Conservation (phyloP, 129 eudicot genomes). For the Tagetes erecta region DNA sequence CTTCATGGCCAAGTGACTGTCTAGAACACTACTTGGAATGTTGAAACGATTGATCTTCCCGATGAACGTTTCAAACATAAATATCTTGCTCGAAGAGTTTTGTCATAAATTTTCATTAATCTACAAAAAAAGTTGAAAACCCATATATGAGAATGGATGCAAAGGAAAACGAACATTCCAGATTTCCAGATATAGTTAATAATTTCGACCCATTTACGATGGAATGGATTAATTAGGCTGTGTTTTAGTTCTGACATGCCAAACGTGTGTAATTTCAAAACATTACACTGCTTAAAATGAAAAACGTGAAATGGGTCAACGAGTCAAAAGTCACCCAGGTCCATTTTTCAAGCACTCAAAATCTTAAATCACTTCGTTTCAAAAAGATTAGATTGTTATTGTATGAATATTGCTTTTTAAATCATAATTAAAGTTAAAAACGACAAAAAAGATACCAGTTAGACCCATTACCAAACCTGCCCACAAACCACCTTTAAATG, state of each 20-base stretch:
- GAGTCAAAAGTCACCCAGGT: neutral
- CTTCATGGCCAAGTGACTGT: neutral
- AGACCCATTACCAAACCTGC: neutral
- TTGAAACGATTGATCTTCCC: neutral
- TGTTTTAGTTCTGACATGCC: neutral
- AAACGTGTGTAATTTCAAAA: neutral
- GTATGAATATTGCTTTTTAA: neutral
- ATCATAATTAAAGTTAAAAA: neutral
- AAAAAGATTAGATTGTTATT: neutral
- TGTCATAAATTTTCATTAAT: neutral
- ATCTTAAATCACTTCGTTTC: neutral
- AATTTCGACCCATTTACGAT: neutral
- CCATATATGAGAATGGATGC: neutral
- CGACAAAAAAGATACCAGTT: neutral
- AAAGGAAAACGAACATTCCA: neutral
- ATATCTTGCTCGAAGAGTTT: neutral
- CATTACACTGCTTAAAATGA: neutral
- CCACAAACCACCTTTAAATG: neutral
- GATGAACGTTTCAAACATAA: neutral
- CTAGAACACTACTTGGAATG: neutral
- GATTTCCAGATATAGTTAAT: neutral
- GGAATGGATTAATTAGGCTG: neutral
- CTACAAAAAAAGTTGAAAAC: neutral
- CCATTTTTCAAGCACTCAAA: neutral
- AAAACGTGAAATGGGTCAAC: neutral